Base-by-base conservation (phyloP, 257 asterid genomes). In the Paraleonurus japonicus region DNA sequence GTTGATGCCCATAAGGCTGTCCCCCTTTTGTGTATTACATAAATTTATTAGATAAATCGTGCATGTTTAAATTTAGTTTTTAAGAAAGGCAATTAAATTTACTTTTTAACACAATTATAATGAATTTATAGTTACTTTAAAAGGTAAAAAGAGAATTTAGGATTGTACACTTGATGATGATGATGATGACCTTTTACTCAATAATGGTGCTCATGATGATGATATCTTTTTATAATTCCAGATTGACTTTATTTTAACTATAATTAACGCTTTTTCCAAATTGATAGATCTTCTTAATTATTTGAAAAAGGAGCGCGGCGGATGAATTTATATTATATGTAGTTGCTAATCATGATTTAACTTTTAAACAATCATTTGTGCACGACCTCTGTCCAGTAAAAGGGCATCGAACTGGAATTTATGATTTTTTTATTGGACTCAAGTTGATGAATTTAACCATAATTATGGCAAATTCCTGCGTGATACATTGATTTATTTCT, bases 1-100 rank as follows among this genome's bases (percentile, higher is more conserved):
- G 57, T 61, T 61, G 28, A 48, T 65, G 70, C 58, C 59, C 59
- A 45, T 65, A 9, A 45, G 16, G 30, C 28, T 62, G 70, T 62
- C 63, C 27, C 70, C 16, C 70, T 54, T 37, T 70, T 57, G 19
- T 24, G 17, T 7, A 26, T 41, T 26, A 17, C 3, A 28, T 66
- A 26, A 22, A 1, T 65, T 7, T 28, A 60, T 50, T 48, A 48
- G 55, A 16, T 39, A 39, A 35, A 39, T 39, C 4, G 1, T 10
- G 16, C 4, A 9, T 10, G 16, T 41, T 12, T 41, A 41, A 41
- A 32, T 32, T 37, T 2, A 9, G 45, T 37, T 12, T 12, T 12
- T 41, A 13, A 41, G 50, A 2, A 37, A 2, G 17, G 0, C 8
- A 7, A 35, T 35, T 35, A 41, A 41, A 12, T 41, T 41, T 16